Percentiles rank a stretch among this genome's conserved stretches.
These are phyloP conservation scores for Arctium lappa DNA, from an alignment of 129 eudicot genomes.

Conservation along the genomic window DNA sequence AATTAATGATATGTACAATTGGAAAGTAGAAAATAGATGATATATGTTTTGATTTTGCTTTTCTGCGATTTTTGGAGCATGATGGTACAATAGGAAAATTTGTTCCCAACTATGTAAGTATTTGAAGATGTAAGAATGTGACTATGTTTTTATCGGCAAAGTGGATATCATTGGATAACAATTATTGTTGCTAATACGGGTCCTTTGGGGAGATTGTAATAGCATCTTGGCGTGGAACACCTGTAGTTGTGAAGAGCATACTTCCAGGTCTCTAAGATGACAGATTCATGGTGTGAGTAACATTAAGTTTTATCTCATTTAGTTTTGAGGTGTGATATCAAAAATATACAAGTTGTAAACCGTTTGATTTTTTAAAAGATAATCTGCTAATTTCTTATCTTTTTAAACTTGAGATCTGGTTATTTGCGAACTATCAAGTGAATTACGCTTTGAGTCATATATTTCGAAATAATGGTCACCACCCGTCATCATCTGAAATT, in stretches of 20 bases:
- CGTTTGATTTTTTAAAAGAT: no score
- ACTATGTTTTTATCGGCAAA: no score
- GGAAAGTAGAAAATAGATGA: no score
- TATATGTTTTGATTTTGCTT: no score
- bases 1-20: no score
- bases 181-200: conserved; percentile 43
- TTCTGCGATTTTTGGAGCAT: no score
- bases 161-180: no score
- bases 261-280: conserved; percentile 95
- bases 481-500: neutral
- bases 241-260: conserved; percentile 86
- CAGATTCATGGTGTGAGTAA: conserved; percentile 70
- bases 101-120: no score
- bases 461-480: neutral
- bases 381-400: neutral
- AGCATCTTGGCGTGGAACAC: conserved; percentile 94
- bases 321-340: neutral
- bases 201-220: conserved; percentile 87
- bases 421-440: neutral
- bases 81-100: no score
- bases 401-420: neutral
- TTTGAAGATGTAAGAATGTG: no score
- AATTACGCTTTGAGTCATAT: neutral
- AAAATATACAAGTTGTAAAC: conserved; percentile 4
- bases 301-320: conserved; percentile 13